Percentiles rank a stretch among this genome's conserved stretches.
These are phyloP conservation scores for Penicillium sp. DNA, from an alignment of 2,329 filamentous ascomycete genomes.

Conservation along the genomic window DNA sequence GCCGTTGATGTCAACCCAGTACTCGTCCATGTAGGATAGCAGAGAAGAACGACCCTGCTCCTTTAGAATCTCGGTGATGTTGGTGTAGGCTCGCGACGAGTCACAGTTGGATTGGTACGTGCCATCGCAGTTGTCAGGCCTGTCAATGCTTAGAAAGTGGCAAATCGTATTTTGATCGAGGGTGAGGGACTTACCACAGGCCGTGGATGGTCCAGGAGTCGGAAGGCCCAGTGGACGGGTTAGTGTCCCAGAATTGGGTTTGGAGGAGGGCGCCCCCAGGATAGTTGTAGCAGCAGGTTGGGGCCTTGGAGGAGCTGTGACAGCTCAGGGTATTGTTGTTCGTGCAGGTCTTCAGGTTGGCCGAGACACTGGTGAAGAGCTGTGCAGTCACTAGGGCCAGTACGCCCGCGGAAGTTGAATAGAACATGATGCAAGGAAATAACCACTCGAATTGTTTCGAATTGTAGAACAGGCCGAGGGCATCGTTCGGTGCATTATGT, in stretches of 20 bases:
- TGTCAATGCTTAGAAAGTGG: constrained; percentile 11
- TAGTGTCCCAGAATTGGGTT: constrained; percentile 62
- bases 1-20: constrained; percentile 59
- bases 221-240: constrained; percentile 53
- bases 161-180: background rate
- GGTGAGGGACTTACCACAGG: constrained; percentile 44
- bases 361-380: constrained; percentile 21
- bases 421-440: constrained; percentile 17
- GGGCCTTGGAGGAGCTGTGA: constrained; percentile 51
- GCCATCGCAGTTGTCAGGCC: constrained; percentile 57
- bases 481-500: background rate
- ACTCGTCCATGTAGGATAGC: constrained; percentile 57
- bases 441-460: background rate
- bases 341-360: constrained; percentile 28
- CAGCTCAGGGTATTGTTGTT: constrained; percentile 51
- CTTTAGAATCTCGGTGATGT: constrained; percentile 56
- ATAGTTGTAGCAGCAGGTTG: constrained; percentile 58
- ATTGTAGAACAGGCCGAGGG: background rate
- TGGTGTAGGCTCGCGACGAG: constrained; percentile 52
- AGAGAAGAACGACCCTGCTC: constrained; percentile 50
- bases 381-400: constrained; percentile 26
- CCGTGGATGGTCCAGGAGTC: constrained; percentile 61
- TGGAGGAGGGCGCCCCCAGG: constrained; percentile 57
- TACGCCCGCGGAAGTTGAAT: constrained; percentile 18
- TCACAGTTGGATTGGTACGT: constrained; percentile 58